These are phyloP conservation scores for Penicillium rolfsii DNA, from an alignment of 2,329 filamentous ascomycete species.

Conservation along the genomic window DNA sequence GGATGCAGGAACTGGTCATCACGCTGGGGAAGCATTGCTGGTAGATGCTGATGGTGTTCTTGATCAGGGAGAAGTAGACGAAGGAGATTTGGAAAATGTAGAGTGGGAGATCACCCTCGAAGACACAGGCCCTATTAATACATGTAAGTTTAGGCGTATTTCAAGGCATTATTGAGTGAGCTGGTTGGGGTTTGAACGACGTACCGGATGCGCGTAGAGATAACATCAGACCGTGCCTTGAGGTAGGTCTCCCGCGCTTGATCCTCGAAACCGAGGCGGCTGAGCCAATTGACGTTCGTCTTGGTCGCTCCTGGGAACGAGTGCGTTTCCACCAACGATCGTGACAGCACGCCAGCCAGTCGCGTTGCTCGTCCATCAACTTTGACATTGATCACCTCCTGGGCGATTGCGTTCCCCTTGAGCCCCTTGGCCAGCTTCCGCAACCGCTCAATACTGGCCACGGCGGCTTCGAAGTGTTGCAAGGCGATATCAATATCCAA, in stretches of 20 bases:
- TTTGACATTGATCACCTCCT: slow-evolving; percentile 90
- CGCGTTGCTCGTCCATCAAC: slow-evolving; percentile 81
- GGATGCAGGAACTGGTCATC: slow-evolving; percentile 93
- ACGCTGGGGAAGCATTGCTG: slow-evolving; percentile 81
- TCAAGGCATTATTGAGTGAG: not conserved
- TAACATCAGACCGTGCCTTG: slow-evolving; percentile 72
- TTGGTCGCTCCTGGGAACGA: slow-evolving; percentile 76
- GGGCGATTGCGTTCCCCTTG: slow-evolving; percentile 82
- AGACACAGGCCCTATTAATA: slow-evolving; percentile 77
- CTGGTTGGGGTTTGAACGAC: slow-evolving; percentile 25
- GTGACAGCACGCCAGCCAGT: slow-evolving; percentile 74
- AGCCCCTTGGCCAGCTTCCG: slow-evolving; percentile 76
- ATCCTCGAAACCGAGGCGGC: slow-evolving; percentile 86
- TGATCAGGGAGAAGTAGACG: slow-evolving; percentile 92
- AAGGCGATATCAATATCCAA: slow-evolving; percentile 94
- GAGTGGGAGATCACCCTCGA: slow-evolving; percentile 87
- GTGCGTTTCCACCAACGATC: slow-evolving; percentile 76
- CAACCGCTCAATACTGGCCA: slow-evolving; percentile 81
- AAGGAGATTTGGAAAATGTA: slow-evolving; percentile 96
- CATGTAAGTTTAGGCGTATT: slow-evolving; percentile 3
- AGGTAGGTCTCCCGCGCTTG: slow-evolving; percentile 85
- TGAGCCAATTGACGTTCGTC: slow-evolving; percentile 80
- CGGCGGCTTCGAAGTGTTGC: slow-evolving; percentile 83
- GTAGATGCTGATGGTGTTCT: slow-evolving; percentile 89
- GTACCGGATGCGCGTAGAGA: slow-evolving; percentile 81